A percentile compares a stretch with the other conserved stretches of the same genome.
Evolutionary conservation across 352 stramenopile genomes (phyloP).

Genomic region (Phytophthora sp.): DNA sequence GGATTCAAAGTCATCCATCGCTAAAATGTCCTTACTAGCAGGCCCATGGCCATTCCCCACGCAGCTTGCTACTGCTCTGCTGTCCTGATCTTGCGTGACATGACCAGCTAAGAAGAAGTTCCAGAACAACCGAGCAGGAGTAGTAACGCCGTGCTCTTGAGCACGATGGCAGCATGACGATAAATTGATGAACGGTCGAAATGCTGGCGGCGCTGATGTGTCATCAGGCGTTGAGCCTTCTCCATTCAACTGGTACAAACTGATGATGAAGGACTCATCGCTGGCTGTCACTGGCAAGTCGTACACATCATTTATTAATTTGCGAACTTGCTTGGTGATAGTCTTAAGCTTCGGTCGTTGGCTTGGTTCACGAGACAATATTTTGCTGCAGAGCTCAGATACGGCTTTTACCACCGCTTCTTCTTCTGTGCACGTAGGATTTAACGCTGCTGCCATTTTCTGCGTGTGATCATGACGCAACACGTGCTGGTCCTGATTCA

Average conservation of each 20-base stretch:
- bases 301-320: slow-evolving; percentile 35
- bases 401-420: slow-evolving; percentile 33
- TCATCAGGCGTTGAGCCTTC: background rate
- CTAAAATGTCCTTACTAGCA: slow-evolving; percentile 24
- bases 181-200: background rate
- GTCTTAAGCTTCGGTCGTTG: slow-evolving; percentile 29
- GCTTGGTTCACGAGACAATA: slow-evolving; percentile 35
- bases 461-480: slow-evolving; percentile 50
- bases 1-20: slow-evolving; percentile 42
- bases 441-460: slow-evolving; percentile 39
- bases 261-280: slow-evolving; percentile 31
- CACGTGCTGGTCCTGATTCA: slow-evolving; percentile 33
- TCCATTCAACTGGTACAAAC: background rate
- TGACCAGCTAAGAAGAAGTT: slow-evolving; percentile 56
- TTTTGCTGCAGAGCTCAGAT: slow-evolving; percentile 33
- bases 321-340: slow-evolving; percentile 22
- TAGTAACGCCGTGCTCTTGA: slow-evolving; percentile 8
- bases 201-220: background rate
- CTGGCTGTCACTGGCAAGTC: slow-evolving; percentile 25
- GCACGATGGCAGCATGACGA: slow-evolving; percentile 4
- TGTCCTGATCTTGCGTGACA: background rate
- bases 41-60: slow-evolving; percentile 9
- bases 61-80: slow-evolving; percentile 8
- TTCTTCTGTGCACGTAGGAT: slow-evolving; percentile 37
- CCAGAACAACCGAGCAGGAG: slow-evolving; percentile 51